These are phyloP conservation scores for Friedmanniomyces simplex DNA, from an alignment of 495 filamentous ascomycete species.

Conservation along the genomic window DNA sequence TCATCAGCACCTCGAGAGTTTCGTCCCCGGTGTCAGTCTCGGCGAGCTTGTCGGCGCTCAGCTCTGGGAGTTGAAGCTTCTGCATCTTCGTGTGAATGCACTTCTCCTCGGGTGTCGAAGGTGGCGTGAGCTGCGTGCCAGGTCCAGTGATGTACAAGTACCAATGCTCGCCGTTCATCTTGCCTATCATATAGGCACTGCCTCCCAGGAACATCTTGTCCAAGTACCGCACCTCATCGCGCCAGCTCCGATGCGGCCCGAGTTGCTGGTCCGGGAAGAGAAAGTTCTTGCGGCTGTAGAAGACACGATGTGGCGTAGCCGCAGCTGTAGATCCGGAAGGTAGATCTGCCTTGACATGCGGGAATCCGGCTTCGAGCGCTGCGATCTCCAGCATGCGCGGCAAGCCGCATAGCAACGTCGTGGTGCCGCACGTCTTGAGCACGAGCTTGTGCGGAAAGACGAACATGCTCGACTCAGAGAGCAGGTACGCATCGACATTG, in stretches of 20 bases:
- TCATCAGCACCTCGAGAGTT: conserved; percentile 97
- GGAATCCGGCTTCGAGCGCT: conserved; percentile 75
- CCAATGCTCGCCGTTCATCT: conserved; percentile 99
- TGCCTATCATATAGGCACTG: conserved; percentile 98
- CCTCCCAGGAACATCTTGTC: conserved; percentile 84
- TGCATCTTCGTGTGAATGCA: conserved; percentile 56
- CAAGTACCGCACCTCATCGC: conserved; percentile 82
- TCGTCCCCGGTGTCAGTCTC: conserved; percentile 51
- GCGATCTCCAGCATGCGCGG: conserved; percentile 87
- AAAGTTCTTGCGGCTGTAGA: conserved; percentile 98
- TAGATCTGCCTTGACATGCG: conserved; percentile 45
- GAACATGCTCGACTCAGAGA: conserved; percentile 99
- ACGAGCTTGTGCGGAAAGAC: conserved; percentile 99
- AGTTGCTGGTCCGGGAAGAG: conserved; percentile 90
- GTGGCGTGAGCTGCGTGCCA: conserved; percentile 69
- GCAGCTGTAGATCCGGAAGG: conserved; percentile 51
- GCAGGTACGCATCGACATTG: conserved; percentile 89
- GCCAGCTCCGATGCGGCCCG: conserved; percentile 94
- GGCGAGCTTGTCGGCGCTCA: too few species aligned
- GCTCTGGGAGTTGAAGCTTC: conserved; percentile 44
- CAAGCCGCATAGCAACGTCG: conserved; percentile 80
- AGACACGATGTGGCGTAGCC: conserved; percentile 86
- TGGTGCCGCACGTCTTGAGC: conserved; percentile 97
- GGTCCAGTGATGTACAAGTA: conserved; percentile 94
- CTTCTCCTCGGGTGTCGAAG: conserved; percentile 61